These are phyloP conservation scores for Lachnellula cervina DNA, from an alignment of 2,329 filamentous ascomycete genomes.

Conservation along the genomic window DNA sequence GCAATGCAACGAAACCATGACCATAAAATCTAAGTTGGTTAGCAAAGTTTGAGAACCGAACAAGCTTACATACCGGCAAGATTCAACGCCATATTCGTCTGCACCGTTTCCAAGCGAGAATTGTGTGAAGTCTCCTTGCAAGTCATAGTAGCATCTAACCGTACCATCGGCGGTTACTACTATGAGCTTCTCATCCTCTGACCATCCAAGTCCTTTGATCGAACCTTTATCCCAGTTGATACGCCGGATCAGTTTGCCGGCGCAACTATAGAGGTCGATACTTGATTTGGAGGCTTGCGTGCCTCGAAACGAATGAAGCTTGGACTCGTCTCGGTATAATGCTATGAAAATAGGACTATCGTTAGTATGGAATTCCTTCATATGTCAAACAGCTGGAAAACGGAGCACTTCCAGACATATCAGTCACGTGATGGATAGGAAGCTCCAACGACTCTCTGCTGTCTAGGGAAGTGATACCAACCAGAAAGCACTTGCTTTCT, in stretches of 20 bases:
- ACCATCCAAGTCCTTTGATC: slow-evolving; percentile 90
- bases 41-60: neutral
- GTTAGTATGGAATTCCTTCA: neutral
- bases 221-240: slow-evolving; percentile 89
- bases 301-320: slow-evolving; percentile 73
- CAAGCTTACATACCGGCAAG: slow-evolving; percentile 54
- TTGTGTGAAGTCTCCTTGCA: slow-evolving; percentile 93
- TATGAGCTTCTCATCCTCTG: slow-evolving; percentile 86
- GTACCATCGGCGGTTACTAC: slow-evolving; percentile 86
- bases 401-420: neutral
- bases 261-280: slow-evolving; percentile 92
- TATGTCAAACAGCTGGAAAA: neutral
- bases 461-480: neutral
- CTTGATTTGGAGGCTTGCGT: slow-evolving; percentile 68
- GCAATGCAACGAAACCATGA: slow-evolving; percentile 84
- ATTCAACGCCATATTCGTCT: slow-evolving; percentile 79
- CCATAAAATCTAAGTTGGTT: slow-evolving; percentile 63
- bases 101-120: slow-evolving; percentile 88
- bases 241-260: slow-evolving; percentile 79
- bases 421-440: neutral
- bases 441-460: neutral
- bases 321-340: slow-evolving; percentile 81
- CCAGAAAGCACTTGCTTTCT: too few relatives aligned
- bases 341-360: slow-evolving; percentile 48
- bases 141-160: slow-evolving; percentile 78